Percentiles rank a stretch among this genome's conserved stretches.
phyloP scores from a whole-genome alignment of 805 yeast genomes.

The Citeromyces nyonsensis region DNA sequence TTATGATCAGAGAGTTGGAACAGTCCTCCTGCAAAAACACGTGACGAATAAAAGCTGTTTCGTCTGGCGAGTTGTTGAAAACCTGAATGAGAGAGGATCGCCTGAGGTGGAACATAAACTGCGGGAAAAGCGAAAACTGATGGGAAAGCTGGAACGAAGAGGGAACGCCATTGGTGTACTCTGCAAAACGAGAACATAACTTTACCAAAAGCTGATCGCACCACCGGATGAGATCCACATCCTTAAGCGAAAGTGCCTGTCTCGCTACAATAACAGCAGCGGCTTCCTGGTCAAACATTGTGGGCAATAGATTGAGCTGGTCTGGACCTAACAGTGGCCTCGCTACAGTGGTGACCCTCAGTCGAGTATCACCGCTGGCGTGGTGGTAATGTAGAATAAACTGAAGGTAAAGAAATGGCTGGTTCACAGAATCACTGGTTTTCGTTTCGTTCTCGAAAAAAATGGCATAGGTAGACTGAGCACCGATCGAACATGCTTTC shows the following conservation, averaged over 20 bases:
- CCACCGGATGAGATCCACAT: conserved; percentile 28
- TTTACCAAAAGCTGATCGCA: conserved; percentile 31
- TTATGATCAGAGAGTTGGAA: conserved; percentile 45
- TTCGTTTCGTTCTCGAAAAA: conserved; percentile 30
- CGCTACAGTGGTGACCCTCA: conserved; percentile 46
- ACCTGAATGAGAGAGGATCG: conserved; percentile 52
- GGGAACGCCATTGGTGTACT: conserved; percentile 28
- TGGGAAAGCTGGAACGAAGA: conserved; percentile 33
- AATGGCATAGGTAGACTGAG: conserved; percentile 44
- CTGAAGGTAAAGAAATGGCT: conserved; percentile 25
- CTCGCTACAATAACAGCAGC: conserved; percentile 49
- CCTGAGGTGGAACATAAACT: conserved; percentile 51
- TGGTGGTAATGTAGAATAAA: conserved; percentile 50
- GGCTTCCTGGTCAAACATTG: conserved; percentile 54
- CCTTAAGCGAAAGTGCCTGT: conserved; percentile 24
- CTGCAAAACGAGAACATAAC: conserved; percentile 28
- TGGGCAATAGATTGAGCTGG: conserved; percentile 22
- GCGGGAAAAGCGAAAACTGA: conserved; percentile 41
- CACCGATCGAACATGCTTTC: conserved; percentile 39
- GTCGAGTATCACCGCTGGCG: conserved; percentile 35
- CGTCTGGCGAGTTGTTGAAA: conserved; percentile 61
- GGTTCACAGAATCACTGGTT: conserved; percentile 12
- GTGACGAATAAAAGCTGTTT: conserved; percentile 50
- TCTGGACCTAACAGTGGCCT: conserved; percentile 23
- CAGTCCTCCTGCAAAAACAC: conserved; percentile 47